A percentile compares a stretch with the other conserved stretches of the same genome.
Evolutionary conservation across 805 yeast genomes (phyloP).

Genomic region (Candida anglica): DNA sequence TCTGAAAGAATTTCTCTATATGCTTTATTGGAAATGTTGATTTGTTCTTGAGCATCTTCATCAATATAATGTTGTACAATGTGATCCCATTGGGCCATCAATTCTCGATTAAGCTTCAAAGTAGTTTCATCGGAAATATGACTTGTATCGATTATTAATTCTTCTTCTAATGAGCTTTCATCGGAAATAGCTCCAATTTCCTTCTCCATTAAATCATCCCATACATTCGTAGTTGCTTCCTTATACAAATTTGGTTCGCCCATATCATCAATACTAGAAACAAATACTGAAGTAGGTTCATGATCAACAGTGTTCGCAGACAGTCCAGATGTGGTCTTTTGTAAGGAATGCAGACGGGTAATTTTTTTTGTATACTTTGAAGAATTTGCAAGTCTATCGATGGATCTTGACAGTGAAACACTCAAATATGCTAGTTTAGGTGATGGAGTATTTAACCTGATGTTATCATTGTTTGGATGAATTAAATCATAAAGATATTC

Average conservation of each 20-base stretch:
- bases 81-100: slow-evolving; percentile 29
- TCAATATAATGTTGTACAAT: slow-evolving; percentile 39
- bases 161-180: slow-evolving; percentile 6
- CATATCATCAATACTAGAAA: slow-evolving; percentile 22
- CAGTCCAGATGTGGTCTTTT: neutral
- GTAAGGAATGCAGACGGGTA: neutral
- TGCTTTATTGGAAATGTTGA: slow-evolving; percentile 43
- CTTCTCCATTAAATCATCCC: slow-evolving; percentile 9
- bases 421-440: neutral
- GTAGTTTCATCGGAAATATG: neutral
- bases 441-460: slow-evolving; percentile 5
- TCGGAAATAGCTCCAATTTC: slow-evolving; percentile 1
- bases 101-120: too few species aligned
- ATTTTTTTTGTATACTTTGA: neutral
- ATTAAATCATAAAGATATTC: slow-evolving; percentile 37
- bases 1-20: slow-evolving; percentile 19
- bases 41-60: slow-evolving; percentile 42
- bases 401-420: neutral
- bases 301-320: slow-evolving; percentile 9
- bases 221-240: slow-evolving; percentile 6
- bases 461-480: slow-evolving; percentile 3
- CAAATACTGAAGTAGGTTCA: slow-evolving; percentile 19
- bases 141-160: neutral
- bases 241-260: slow-evolving; percentile 3
- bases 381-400: neutral